Conservation (phyloP, 2,329 filamentous ascomycete species). For the Claviceps spartinae region DNA sequence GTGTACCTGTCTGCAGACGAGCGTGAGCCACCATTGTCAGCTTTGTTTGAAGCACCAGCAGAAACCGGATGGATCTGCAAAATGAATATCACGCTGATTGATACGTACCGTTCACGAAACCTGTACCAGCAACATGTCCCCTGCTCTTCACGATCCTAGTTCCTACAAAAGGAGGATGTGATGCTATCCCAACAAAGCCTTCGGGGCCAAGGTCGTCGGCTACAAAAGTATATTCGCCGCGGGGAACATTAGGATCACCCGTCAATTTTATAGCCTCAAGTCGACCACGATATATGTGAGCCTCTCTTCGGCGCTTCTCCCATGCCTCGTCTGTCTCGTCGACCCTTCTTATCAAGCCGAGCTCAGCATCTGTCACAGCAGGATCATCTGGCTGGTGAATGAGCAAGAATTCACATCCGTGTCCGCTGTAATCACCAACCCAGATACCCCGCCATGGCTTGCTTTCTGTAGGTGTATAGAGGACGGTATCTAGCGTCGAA, state of each 20-base stretch:
- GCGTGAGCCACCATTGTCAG: conserved; percentile 1
- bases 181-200: conserved; percentile 50
- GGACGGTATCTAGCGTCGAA: conserved; percentile 53
- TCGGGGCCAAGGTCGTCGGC: conserved; percentile 59
- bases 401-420: conserved; percentile 80
- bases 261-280: conserved; percentile 84
- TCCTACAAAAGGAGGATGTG: conserved; percentile 58
- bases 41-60: neutral
- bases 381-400: conserved; percentile 56
- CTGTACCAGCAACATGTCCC: conserved; percentile 64
- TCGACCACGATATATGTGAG: conserved; percentile 46
- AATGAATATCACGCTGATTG: neutral
- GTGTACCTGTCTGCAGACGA: conserved; percentile 53
- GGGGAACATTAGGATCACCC: conserved; percentile 77
- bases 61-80: neutral
- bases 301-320: conserved; percentile 28
- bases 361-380: conserved; percentile 23
- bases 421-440: conserved; percentile 78
- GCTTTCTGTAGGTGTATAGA: conserved; percentile 68
- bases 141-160: conserved; percentile 58
- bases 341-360: conserved; percentile 24
- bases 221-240: conserved; percentile 73
- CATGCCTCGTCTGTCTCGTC: conserved; percentile 34
- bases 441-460: conserved; percentile 86
- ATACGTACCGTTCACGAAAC: conserved; percentile 58